These are phyloP conservation scores for Metarhizium guizhouense DNA, from an alignment of 2,329 filamentous ascomycete species.

Conservation along the genomic window DNA sequence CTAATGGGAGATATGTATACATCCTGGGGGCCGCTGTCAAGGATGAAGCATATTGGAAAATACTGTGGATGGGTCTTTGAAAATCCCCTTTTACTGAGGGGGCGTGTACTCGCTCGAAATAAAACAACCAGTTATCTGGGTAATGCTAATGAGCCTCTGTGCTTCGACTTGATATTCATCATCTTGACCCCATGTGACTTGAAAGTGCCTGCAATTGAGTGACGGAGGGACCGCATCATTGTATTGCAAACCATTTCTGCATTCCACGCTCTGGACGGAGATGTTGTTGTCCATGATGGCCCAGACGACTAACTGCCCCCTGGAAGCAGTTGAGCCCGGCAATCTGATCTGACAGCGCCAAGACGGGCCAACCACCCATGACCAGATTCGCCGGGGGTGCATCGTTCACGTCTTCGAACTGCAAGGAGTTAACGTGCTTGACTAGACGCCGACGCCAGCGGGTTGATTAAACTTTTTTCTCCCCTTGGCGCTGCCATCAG, in stretches of 20 bases:
- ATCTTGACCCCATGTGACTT: neutral
- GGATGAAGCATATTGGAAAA: neutral
- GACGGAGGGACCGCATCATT: too few relatives aligned
- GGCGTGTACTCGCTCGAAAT: constrained; percentile 9
- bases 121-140: constrained; percentile 13
- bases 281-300: too few relatives aligned
- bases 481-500: neutral
- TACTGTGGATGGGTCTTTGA: constrained; percentile 5
- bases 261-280: too few relatives aligned
- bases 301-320: too few relatives aligned
- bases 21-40: neutral
- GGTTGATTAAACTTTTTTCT: neutral
- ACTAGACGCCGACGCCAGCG: neutral
- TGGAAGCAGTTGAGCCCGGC: too few relatives aligned
- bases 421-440: neutral
- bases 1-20: neutral
- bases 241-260: too few relatives aligned
- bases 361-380: too few relatives aligned
- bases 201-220: neutral
- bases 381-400: too few relatives aligned
- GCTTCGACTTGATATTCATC: neutral
- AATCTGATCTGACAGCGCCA: too few relatives aligned
- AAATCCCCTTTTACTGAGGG: neutral
- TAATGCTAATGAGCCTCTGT: constrained; percentile 11
- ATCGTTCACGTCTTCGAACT: neutral